Percentiles rank a stretch among this genome's conserved stretches.
phyloP scores from a whole-genome alignment of 129 eudicot genomes.

The Smallanthus sonchifolius region DNA sequence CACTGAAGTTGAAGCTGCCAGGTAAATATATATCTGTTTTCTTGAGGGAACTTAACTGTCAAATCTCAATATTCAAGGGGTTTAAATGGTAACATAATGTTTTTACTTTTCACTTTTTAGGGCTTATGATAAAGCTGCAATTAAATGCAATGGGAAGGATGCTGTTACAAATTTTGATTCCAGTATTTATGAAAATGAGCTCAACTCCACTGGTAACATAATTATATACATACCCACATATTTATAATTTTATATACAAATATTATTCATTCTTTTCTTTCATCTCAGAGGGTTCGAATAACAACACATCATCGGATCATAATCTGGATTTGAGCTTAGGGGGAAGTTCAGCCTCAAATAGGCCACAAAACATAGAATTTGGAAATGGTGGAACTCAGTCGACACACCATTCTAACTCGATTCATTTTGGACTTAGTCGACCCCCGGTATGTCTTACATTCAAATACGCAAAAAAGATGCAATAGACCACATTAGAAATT shows the following conservation, averaged over 20 bases:
- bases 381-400: slow-evolving; percentile 9
- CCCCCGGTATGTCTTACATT: slow-evolving; percentile 39
- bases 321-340: slow-evolving; percentile 72
- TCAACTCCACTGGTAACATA: slow-evolving; percentile 45
- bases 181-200: slow-evolving; percentile 59
- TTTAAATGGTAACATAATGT: not conserved
- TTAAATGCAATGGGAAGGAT: slow-evolving; percentile 76
- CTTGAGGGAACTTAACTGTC: slow-evolving; percentile 20
- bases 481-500: not conserved
- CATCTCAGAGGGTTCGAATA: slow-evolving; percentile 21
- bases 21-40: slow-evolving; percentile 44
- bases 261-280: not conserved
- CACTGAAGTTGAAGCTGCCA: slow-evolving; percentile 97
- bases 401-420: slow-evolving; percentile 28
- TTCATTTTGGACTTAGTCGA: slow-evolving; percentile 34
- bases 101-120: slow-evolving; percentile 20
- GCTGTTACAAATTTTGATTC: slow-evolving; percentile 75
- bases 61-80: slow-evolving; percentile 11
- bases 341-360: slow-evolving; percentile 46
- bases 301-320: slow-evolving; percentile 34
- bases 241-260: not conserved
- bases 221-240: not conserved
- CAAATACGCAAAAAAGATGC: not conserved
- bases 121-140: slow-evolving; percentile 78
- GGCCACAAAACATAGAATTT: slow-evolving; percentile 27